Evolutionary conservation across 306 rosid species (phyloP).

Genomic region (Fragaria ananassa): DNA sequence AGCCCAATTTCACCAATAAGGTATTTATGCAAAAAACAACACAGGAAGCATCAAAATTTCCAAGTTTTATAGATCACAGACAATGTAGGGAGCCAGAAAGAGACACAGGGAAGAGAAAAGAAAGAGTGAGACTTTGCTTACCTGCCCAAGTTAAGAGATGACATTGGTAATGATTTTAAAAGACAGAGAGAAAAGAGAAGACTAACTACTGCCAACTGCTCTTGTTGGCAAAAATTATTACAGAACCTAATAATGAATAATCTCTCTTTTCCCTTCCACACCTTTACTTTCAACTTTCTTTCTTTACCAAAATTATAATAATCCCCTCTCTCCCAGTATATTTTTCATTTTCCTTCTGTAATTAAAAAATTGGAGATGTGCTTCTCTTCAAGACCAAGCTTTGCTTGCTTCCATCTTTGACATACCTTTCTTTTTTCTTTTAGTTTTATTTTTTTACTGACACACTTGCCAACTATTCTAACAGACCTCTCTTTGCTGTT

Average conservation of each 20-base stretch:
- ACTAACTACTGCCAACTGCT: slow-evolving; percentile 93
- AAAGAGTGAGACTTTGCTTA: slow-evolving; percentile 35
- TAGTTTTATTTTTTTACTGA: slow-evolving; percentile 52
- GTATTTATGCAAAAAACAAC: slow-evolving; percentile 43
- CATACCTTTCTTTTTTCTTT: slow-evolving; percentile 36
- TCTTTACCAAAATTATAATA: neutral
- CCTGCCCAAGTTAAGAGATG: slow-evolving; percentile 62
- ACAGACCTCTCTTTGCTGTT: slow-evolving; percentile 69
- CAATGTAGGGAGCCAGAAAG: slow-evolving; percentile 36
- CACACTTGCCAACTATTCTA: slow-evolving; percentile 90
- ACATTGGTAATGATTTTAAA: slow-evolving; percentile 66
- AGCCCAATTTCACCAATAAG: slow-evolving; percentile 46
- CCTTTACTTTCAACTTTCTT: slow-evolving; percentile 30
- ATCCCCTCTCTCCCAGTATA: neutral
- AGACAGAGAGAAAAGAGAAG: slow-evolving; percentile 23
- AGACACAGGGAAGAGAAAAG: slow-evolving; percentile 16
- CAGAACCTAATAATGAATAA: slow-evolving; percentile 36
- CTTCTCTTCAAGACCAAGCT: slow-evolving; percentile 92
- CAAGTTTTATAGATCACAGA: slow-evolving; percentile 53
- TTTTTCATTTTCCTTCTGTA: slow-evolving; percentile 1
- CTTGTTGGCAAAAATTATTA: slow-evolving; percentile 71
- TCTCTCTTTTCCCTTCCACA: slow-evolving; percentile 36
- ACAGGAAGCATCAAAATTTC: slow-evolving; percentile 52
- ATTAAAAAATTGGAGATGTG: slow-evolving; percentile 45
- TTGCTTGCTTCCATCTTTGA: slow-evolving; percentile 54